Evolutionary conservation across 2,329 filamentous ascomycete genomes (phyloP), one percentile per base, ranked within the genome.

Genomic region (Chaetoscypha palmicola): DNA sequence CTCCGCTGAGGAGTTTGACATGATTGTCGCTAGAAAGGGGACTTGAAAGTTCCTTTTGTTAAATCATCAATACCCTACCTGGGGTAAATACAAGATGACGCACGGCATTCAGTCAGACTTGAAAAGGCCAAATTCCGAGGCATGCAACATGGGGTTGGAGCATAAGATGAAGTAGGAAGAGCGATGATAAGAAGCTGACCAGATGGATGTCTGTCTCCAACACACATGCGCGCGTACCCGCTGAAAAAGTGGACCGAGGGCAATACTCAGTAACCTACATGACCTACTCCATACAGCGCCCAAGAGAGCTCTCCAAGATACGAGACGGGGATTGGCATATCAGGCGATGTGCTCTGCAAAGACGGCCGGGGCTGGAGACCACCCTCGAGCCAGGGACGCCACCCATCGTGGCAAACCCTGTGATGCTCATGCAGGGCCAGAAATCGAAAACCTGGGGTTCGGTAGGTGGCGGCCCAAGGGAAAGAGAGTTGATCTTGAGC

Each of bases 1-100:
- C 26, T 58, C 57, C 41, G 53, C 53, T 10, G 58, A 61, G 3
- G 58, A 58, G 42, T 43, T 59, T 17, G 59, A 59, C 59, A 62
- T 62, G 44, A 40, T 41, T 42, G 24, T 47, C 46, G 47, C 22
- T 47, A 45, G 23, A 22, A 38, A 22, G 33, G 38, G 28, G 23
- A 23, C 17, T 19, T 19, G 17, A 31, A 20, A 22, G 19, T 34
- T 32, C 16, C 20, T 11, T 20, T 17, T 20, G 31, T 36, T 23
- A 5, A 21, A n/a, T 53, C 50, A 56, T 59, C 26, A 37, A 49
- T 23, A 30, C 22, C 33, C 40, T 33, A 45, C 19, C 24, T 28
- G 31, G 41, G 47, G 21, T 41, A 44, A 44, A 42, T 22, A 17
- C 17, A 22, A 23, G 20, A 41, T 33, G 40, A 32, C 37, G 34